These are phyloP conservation scores for Byssochlamys sp. DNA, from an alignment of 2,329 filamentous ascomycete genomes.

Conservation along the genomic window DNA sequence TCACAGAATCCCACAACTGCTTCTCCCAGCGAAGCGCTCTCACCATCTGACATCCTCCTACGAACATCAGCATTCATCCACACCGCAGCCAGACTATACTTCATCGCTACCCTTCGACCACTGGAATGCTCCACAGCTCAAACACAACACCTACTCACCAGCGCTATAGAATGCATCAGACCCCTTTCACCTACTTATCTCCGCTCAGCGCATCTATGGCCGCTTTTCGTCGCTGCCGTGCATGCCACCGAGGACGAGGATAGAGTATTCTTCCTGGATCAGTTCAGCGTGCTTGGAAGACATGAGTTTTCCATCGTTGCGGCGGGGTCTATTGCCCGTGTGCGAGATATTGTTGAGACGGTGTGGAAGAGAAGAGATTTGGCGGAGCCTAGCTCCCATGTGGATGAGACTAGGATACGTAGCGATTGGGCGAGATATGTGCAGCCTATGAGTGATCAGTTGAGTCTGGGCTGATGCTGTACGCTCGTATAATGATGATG, in stretches of 20 bases:
- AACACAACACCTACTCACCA: constrained; percentile 2
- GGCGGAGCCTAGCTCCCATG: not conserved
- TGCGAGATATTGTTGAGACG: constrained; percentile 7
- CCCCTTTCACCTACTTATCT: constrained; percentile 6
- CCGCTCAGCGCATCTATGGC: constrained; percentile 7
- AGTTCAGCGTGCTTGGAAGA: constrained; percentile 1
- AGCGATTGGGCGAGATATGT: constrained; percentile 9
- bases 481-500: not conserved
- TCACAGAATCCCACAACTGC: not conserved
- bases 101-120: constrained; percentile 7
- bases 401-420: not conserved
- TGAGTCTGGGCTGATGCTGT: constrained; percentile 4
- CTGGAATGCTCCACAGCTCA: constrained; percentile 1
- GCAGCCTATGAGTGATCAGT: constrained; percentile 7
- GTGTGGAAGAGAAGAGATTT: constrained; percentile 9
- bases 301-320: constrained; percentile 1
- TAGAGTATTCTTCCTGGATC: constrained; percentile 7
- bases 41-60: constrained; percentile 3
- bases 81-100: constrained; percentile 6
- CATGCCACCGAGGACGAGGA: constrained; percentile 7
- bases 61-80: constrained; percentile 7
- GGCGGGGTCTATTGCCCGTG: constrained; percentile 3
- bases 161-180: constrained; percentile 4
- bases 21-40: not conserved
- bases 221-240: constrained; percentile 7